A percentile compares a stretch with the other conserved stretches of the same genome.
phyloP scores from a whole-genome alignment of 352 stramenopile genomes.

The Phytophthora macrochlamydospora region DNA sequence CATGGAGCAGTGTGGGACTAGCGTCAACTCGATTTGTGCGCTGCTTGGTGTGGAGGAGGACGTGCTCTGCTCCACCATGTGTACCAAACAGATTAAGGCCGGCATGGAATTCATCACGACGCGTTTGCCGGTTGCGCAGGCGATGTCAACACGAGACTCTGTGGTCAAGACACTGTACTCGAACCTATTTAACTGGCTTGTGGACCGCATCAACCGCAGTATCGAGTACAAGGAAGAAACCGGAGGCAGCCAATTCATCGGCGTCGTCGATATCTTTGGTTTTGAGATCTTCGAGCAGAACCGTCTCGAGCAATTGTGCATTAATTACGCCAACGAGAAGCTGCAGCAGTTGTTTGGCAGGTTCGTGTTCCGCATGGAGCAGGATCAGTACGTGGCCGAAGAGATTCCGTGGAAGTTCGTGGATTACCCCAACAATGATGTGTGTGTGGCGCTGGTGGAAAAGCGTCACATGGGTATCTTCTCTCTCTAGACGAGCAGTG shows the following conservation, averaged over 20 bases:
- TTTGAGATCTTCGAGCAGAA: conserved; percentile 94
- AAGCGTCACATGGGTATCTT: conserved; percentile 81
- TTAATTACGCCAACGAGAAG: conserved; percentile 91
- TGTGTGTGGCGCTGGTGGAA: conserved; percentile 79
- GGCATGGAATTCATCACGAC: conserved; percentile 82
- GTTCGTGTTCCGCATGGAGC: conserved; percentile 88
- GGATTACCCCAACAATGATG: conserved; percentile 88
- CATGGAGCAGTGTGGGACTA: conserved; percentile 48
- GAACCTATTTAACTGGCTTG: conserved; percentile 94
- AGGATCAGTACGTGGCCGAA: conserved; percentile 84
- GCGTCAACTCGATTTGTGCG: conserved; percentile 81
- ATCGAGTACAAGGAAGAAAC: conserved; percentile 84
- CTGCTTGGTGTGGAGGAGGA: conserved; percentile 72
- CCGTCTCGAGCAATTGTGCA: conserved; percentile 90
- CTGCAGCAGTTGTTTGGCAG: conserved; percentile 83
- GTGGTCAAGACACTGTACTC: conserved; percentile 90
- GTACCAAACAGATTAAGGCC: conserved; percentile 82
- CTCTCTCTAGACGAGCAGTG: conserved; percentile 84
- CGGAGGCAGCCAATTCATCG: conserved; percentile 79
- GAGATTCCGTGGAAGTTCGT: conserved; percentile 91
- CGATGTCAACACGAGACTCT: conserved; percentile 78
- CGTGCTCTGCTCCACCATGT: conserved; percentile 64
- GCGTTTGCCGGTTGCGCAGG: conserved; percentile 65
- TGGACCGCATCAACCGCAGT: conserved; percentile 92
- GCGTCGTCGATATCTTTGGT: conserved; percentile 92